phyloP scores from a whole-genome alignment of 2,329 filamentous ascomycete species.

The Penicillium sp. region DNA sequence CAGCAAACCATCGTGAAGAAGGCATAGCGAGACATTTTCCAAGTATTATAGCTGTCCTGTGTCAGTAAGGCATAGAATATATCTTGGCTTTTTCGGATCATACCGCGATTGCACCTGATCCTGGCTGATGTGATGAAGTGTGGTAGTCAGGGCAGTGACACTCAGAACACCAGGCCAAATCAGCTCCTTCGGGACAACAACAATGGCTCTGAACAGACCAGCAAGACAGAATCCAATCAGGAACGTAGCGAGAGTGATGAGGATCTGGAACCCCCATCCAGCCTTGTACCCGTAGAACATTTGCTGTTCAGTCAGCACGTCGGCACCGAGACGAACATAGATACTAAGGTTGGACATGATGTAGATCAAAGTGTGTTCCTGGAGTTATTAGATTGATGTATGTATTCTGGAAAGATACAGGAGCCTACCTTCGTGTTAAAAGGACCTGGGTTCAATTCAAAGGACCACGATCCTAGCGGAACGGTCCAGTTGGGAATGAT shows the following conservation, averaged over 20 bases:
- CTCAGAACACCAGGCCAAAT: conserved; percentile 56
- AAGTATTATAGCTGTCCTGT: conserved; percentile 41
- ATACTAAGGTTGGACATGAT: conserved; percentile 34
- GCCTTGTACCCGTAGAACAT: conserved; percentile 30
- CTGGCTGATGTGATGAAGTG: conserved; percentile 64
- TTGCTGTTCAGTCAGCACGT: conserved; percentile 31
- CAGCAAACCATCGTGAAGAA: conserved; percentile 24
- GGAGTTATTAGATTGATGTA: background rate
- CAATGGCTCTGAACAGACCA: conserved; percentile 63
- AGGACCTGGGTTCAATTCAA: conserved; percentile 35
- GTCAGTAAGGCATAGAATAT: conserved; percentile 39
- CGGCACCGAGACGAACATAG: conserved; percentile 29
- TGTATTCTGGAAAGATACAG: background rate
- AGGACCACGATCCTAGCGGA: conserved; percentile 37
- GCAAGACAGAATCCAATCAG: conserved; percentile 63
- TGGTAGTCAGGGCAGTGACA: conserved; percentile 67
- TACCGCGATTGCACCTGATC: conserved; percentile 42
- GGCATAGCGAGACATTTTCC: conserved; percentile 36
- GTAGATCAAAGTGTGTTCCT: conserved; percentile 30
- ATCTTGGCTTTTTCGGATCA: conserved; percentile 18
- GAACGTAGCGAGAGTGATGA: conserved; percentile 65
- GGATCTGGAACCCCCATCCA: conserved; percentile 30
- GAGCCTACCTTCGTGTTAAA: conserved; percentile 32
- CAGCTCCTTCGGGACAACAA: conserved; percentile 59
- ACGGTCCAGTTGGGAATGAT: conserved; percentile 23